These are phyloP conservation scores for Yamadazyma kanchanaburiensis DNA, from an alignment of 1,139 yeast species.

Conservation along the genomic window DNA sequence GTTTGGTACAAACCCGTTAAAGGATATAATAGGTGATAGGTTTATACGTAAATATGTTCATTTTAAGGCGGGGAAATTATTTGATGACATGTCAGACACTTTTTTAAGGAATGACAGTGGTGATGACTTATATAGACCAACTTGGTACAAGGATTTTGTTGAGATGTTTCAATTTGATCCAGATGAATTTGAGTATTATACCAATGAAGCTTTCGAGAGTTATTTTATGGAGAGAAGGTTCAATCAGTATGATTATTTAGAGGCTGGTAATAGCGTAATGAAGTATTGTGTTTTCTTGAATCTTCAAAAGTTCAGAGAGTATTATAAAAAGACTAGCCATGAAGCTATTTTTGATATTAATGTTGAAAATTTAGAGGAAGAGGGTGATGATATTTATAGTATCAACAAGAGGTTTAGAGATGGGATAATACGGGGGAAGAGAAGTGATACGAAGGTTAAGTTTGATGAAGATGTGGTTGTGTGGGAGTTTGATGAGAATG, in stretches of 20 bases:
- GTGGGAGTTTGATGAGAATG: not conserved
- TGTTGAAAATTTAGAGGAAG: too few relatives aligned
- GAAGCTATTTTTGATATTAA: too few relatives aligned
- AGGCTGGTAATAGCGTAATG: not conserved
- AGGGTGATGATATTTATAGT: not conserved
- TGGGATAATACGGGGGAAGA: not conserved
- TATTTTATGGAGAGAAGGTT: not conserved
- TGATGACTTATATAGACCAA: slow-evolving; percentile 5
- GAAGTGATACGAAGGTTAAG: not conserved
- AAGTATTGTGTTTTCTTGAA: slow-evolving; percentile 1
- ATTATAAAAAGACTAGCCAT: too few relatives aligned
- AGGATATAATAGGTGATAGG: slow-evolving; percentile 1
- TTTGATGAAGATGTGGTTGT: not conserved
- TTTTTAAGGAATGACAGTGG: not conserved
- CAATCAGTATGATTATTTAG: not conserved
- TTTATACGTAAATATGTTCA: slow-evolving; percentile 5
- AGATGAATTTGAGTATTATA: slow-evolving; percentile 8
- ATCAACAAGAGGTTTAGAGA: not conserved
- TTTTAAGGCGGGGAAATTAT: slow-evolving; percentile 2
- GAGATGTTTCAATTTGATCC: slow-evolving; percentile 12
- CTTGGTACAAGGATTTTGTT: slow-evolving; percentile 7
- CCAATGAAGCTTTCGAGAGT: slow-evolving; percentile 6
- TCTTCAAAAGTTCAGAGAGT: not conserved
- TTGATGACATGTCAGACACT: slow-evolving; percentile 4
- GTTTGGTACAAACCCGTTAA: not conserved